Base-by-base conservation (phyloP, 345 rosid genomes). In the Excoecaria cochinchinensis region DNA sequence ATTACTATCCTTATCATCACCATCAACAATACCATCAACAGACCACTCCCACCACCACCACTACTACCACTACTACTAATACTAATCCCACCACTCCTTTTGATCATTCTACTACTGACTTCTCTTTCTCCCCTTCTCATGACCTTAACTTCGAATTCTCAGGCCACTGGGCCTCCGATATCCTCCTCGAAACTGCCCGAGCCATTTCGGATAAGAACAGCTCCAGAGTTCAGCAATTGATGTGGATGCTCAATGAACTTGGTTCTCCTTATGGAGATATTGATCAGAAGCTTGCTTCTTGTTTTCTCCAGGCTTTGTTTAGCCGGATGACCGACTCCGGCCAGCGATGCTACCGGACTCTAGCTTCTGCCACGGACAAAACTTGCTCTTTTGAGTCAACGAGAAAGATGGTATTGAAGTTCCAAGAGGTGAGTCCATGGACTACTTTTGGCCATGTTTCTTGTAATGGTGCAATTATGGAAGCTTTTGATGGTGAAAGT, bases 351-450 rank as follows among this genome's bases (percentile, higher is more conserved):
- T 87, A 89, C 84, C 83, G 86, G 0, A 83, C 92, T 31, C 73
- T 91, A 73, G 79, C 84, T 4, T 79, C 93, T 0, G 93, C 92
- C 1, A 85, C 98, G 0, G 97, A 95, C 19, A 90, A 87, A 76
- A 86, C 87, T 1, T 87, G 90, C 78, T 91, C 97, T 16, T 91
- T 95, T 76, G 97, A 90, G 72, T 89, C 96, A 8, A 91, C 93
- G 0, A 83, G 97, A 25, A 95, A 89, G 81, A 88, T 87, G 76
- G 89, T 93, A 1, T 79, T 95, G 71, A 91, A 89, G 83, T 91
- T 93, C 60, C 99, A 95, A 85, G 99, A 95, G 86, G 97, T 89
- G 66, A 89, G 92, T 77, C 99, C 98, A 1, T 95, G 99, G 99
- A 88, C 90, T 50, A 95, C 98, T 74, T 95, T 95, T 24, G 99